A percentile compares a stretch with the other conserved stretches of the same genome.
Evolutionary conservation across 208 protist genomes (phyloP).

Genomic region (Crithidia thermophila): DNA sequence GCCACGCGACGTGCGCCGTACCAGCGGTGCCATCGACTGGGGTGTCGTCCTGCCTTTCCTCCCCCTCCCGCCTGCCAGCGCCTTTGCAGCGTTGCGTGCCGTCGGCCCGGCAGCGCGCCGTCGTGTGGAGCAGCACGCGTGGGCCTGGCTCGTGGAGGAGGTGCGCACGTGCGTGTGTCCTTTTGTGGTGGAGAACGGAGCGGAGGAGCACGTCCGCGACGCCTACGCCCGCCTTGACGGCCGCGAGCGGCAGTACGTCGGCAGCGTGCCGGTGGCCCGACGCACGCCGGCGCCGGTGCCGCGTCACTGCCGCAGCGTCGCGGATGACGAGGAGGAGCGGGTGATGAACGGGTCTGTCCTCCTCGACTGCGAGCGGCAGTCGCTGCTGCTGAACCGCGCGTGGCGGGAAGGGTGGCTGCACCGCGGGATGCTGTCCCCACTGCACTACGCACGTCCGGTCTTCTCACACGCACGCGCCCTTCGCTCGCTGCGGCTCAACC

Average conservation of each 20-base stretch:
- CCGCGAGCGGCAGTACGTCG: conserved; percentile 31
- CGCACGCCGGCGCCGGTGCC: conserved; percentile 7
- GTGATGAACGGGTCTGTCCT: conserved; percentile 16
- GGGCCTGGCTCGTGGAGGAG: conserved; percentile 18
- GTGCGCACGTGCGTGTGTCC: conserved; percentile 14
- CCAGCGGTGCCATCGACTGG: conserved; percentile 6
- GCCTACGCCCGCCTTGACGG: conserved; percentile 32
- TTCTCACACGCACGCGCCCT: background rate
- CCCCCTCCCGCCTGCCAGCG: background rate
- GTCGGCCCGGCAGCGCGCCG: conserved; percentile 14
- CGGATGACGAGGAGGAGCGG: background rate
- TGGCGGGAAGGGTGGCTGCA: conserved; percentile 36
- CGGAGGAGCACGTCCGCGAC: conserved; percentile 21
- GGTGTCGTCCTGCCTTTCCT: conserved; percentile 17
- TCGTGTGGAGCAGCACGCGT: conserved; percentile 24
- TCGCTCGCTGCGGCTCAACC: conserved; percentile 5
- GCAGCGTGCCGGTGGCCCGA: conserved; percentile 32
- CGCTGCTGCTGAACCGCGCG: conserved; percentile 34
- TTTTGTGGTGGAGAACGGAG: conserved; percentile 20
- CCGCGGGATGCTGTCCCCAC: conserved; percentile 1
- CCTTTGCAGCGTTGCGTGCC: conserved; percentile 17
- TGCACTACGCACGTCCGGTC: conserved; percentile 2
- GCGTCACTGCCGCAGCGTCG: background rate
- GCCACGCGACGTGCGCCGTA: background rate
- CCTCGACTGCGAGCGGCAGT: conserved; percentile 42